Conservation (phyloP, 805 yeast species). For the Saccharomycopsis sp. region DNA sequence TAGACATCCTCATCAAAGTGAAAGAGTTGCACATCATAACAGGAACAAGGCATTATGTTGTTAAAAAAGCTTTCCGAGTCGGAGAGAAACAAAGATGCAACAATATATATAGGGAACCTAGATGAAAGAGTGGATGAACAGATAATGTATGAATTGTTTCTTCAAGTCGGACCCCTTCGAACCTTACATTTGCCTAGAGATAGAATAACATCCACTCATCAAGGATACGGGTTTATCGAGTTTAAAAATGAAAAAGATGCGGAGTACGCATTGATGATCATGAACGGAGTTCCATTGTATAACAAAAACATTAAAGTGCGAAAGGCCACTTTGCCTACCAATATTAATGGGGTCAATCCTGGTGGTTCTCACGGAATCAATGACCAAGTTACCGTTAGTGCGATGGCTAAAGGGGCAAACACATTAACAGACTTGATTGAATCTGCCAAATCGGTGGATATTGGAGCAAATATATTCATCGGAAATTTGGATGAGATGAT, state of each 20-base stretch:
- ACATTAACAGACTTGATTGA: constrained; percentile 9
- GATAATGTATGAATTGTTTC: constrained; percentile 70
- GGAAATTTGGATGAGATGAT: constrained; percentile 57
- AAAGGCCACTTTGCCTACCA: constrained; percentile 33
- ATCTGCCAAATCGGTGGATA: constrained; percentile 26
- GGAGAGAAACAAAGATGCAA: constrained; percentile 52
- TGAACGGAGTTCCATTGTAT: constrained; percentile 55
- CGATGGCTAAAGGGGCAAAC: constrained; percentile 19
- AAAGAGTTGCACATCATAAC: neutral
- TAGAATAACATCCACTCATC: constrained; percentile 59
- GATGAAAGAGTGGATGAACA: constrained; percentile 69
- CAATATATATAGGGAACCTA: constrained; percentile 76
- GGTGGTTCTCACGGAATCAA: constrained; percentile 17
- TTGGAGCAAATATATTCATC: constrained; percentile 64
- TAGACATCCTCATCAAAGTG: neutral
- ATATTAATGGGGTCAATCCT: constrained; percentile 13
- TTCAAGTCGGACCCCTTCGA: constrained; percentile 77
- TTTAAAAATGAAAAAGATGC: constrained; percentile 54
- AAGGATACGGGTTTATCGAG: constrained; percentile 87
- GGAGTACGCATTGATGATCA: constrained; percentile 55
- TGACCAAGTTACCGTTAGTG: constrained; percentile 22
- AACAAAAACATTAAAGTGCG: constrained; percentile 57
- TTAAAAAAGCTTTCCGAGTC: constrained; percentile 33
- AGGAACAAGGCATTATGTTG: constrained; percentile 13
- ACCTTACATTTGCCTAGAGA: constrained; percentile 75